Evolutionary conservation across 345 rosid species (phyloP), one percentile per base, ranked within the genome.

Genomic region (Draba incana): DNA sequence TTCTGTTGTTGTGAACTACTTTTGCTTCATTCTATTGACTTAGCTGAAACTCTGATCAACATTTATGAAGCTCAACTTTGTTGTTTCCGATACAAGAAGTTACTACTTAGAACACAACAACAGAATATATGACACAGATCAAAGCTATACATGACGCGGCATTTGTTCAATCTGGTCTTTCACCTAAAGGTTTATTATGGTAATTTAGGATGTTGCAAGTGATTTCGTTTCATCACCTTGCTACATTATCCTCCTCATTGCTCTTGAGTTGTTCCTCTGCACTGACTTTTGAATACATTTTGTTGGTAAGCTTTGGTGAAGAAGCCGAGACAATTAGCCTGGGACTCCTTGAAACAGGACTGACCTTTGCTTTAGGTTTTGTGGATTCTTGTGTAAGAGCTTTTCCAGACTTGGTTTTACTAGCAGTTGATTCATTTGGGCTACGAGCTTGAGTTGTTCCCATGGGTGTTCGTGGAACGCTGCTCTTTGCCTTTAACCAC

Each of bases 401-500:
- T 75, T 84, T 86, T 65, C 68, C 87, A 48, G 33, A 39, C 66
- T 80, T 92, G 64, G 62, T 55, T 55, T 54, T 79, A 65, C 75
- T 78, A 47, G 51, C 12, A 51, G 66, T 43, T 66, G 72, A 64
- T 71, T 81, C 83, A 66, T 57, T 71, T 37, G 69, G 76, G 58
- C 73, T 80, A 59, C 72, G 77, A 52, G 64, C 47, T 68, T 78
- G 76, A 71, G 25, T 11, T 77, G 75, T 83, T 73, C 85, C 82
- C 9, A 57, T 80, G 20, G 89, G 85, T 57, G 92, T 81, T 47
- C 82, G 73, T 16, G 69, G 75, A 10, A 41, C 27, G 41, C 90
- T 56, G 45, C 86, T 81, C 51, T 77, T 81, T 45, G 47, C 85
- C 98, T 95, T 76, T 82, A 45, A 66, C 57, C 38, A 66, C 47